Base-by-base conservation (phyloP, 225 moss, liverwort and hornwort genomes). In the Sphagnum contortum region DNA sequence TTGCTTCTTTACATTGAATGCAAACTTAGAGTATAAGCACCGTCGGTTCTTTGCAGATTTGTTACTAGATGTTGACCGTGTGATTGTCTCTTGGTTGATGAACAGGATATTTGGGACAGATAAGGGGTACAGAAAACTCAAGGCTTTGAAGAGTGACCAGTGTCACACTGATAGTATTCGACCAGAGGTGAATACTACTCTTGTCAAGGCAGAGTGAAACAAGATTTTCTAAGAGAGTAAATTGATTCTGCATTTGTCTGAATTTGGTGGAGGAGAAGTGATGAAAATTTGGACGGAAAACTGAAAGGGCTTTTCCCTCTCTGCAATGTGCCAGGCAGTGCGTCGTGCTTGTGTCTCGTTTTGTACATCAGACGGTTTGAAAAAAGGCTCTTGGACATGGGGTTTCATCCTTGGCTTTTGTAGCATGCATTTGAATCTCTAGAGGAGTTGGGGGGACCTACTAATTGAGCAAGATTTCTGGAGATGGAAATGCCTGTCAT, bases 71-170 rank as follows among this genome's bases (percentile, higher is more conserved):
- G 45, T 62, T 55, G 62, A 45, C 45, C 12, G 8, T 14, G 29
- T 57, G 47, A 45, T 52, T 61, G 3, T 48, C 2, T 64, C 49
- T 47, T 46, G 8, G 47, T 52, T 45, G 57, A 4, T 67, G 29
- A 29, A 47, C 76, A 87, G 87, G 87, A 76, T 87, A 14, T 87
- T 87, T 59, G 87, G 87, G 48, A 87, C 87, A 44, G 87, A 87
- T 63, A 83, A 78, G 72, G 87, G 87, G 12, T 87, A 83, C 68
- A 64, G 83, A 55, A 87, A 83, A 67, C 58, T 87, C 70, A 87
- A 87, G 76, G 83, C 83, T 8, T 72, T 87, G 68, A 86, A 81
- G 61, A 61, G 44, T 12, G 44, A 58, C 58, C 44, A 13, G 44
- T 13, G 13, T 58, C 58, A 11, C 58, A 29, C 29, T 29, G 29